phyloP scores from a whole-genome alignment of 2,329 filamentous ascomycete genomes.

The Aplosporella prunicola region DNA sequence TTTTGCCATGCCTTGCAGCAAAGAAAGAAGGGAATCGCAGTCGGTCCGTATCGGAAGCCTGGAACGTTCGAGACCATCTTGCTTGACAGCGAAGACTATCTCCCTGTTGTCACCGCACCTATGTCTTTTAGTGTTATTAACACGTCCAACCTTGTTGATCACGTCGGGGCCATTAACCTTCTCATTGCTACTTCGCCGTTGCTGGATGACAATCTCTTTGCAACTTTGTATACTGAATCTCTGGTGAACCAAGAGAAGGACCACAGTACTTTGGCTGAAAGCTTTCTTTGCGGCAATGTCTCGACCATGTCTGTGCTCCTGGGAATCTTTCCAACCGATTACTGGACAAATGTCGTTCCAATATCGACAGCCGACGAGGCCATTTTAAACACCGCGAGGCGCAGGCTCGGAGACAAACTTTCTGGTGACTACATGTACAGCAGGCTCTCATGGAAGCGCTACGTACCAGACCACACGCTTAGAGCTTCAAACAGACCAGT shows the following conservation, averaged over 20 bases:
- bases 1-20: slow-evolving; percentile 46
- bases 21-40: slow-evolving; percentile 18
- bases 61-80: slow-evolving; percentile 31
- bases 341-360: too few species aligned
- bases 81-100: slow-evolving; percentile 38
- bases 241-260: slow-evolving; percentile 26
- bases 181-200: slow-evolving; percentile 40
- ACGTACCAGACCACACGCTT: too few species aligned
- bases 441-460: too few species aligned
- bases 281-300: slow-evolving; percentile 36
- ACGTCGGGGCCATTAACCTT: slow-evolving; percentile 37
- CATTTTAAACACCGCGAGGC: too few species aligned
- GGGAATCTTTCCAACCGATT: slow-evolving; percentile 21
- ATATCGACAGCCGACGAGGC: too few species aligned
- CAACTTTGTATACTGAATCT: slow-evolving; percentile 42
- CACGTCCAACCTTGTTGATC: slow-evolving; percentile 39
- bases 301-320: slow-evolving; percentile 37
- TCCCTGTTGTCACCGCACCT: slow-evolving; percentile 18
- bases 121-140: slow-evolving; percentile 47
- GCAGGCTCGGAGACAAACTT: too few species aligned
- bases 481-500: too few species aligned
- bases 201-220: slow-evolving; percentile 34
- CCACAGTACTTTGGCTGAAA: slow-evolving; percentile 26
- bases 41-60: slow-evolving; percentile 36
- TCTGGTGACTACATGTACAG: too few species aligned